Base-by-base conservation (phyloP, 2,329 filamentous ascomycete species). In the Colletotrichum euphorbiae region DNA sequence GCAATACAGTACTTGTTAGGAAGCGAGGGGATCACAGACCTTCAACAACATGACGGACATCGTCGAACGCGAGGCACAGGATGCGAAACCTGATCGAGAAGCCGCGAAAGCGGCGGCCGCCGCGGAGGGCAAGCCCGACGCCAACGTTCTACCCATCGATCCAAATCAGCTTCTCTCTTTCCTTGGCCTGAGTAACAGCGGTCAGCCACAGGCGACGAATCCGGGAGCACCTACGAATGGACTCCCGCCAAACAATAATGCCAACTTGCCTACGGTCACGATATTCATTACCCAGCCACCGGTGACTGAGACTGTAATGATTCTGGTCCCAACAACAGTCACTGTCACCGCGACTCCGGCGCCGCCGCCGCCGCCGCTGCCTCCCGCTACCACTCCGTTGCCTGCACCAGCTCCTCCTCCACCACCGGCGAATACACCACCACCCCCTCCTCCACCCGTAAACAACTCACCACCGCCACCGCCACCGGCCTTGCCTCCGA, bases 241-340 rank as follows among this genome's bases (percentile, higher is more conserved):
- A 3, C 6, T 66, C 17, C 59, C 63, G 11, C 63, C 64, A 28
- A 69, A 69, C 21, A 69, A 69, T 19, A 66, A 66, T 9, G 61
- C 66, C 8, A 69, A 69, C 4, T 54, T 69, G 7, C 66, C 66
- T 5, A 69, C 66, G 6, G 66, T 69, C 17, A 69, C 66, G 6
- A 45, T 65, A 13, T 69, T 69, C 17, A 54, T 69, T 5, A 69
- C 66, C 8, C 61, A 31, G 0, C 52, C 65, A 2, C 24, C 66
- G 11, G 60, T 31, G 28, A 58, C 52, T 1, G 28, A 65, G 61
- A 69, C 66, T 5, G 48, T 68, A 11, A 54, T 68, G 65, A 55
- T 69, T 40, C 55, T 65, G 54, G 31, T 65, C 8, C 11, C 36
- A 28, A 60, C 55, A 9, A 69, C 66, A 21, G 19, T 69, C 7